Base-by-base conservation (phyloP, 768 basidiomycete species). In the Podaxis sp. region DNA sequence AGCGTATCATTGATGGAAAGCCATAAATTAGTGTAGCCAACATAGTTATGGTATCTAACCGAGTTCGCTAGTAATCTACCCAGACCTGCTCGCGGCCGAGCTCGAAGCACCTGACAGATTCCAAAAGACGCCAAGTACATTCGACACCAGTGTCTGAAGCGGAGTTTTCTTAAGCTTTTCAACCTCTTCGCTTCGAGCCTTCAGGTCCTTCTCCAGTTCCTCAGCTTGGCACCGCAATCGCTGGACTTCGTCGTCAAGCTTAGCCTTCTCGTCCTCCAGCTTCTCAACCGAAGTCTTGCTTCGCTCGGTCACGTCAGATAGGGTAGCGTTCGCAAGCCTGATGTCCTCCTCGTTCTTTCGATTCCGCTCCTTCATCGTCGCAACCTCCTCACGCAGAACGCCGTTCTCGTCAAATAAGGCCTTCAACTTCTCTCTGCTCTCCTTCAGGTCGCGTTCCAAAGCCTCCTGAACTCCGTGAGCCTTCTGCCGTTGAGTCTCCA, bases 181-280 rank as follows among this genome's bases (percentile, higher is more conserved):
- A 24, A 59, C 33, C 15, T 59, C 57, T 5, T 59, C 52, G 29
- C 9, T 22, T 11, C 33, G 41, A 4, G 55, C 60, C 27, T 52
- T 54, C 29, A 55, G 19, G 8, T 54, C 60, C 29, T 29, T 46
- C 29, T 46, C 41, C n/a, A 55, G 47, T n/a, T 61, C 60, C 13
- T 55, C 43, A 5, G 33, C 27, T 22, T 38, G 60, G n/a, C 29
- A 29, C 4, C 29, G 27, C 36, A 55, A 15, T 12, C 22, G 19
- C 1, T 47, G 41, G 36, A 25, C 22, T 22, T 55, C 41, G 4
- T 55, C 53, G 6, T 46, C 60, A 13, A 55, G 24, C 33, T 36
- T 61, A 15, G 13, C 27, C 24, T 46, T 54, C 41, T 61, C 60
- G 12, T 61, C 53, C n/a, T 55, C 53, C 41, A 54, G n/a, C 12